Evolutionary conservation across 306 rosid genomes (phyloP).

Genomic region (Sechiopsis laciniata): DNA sequence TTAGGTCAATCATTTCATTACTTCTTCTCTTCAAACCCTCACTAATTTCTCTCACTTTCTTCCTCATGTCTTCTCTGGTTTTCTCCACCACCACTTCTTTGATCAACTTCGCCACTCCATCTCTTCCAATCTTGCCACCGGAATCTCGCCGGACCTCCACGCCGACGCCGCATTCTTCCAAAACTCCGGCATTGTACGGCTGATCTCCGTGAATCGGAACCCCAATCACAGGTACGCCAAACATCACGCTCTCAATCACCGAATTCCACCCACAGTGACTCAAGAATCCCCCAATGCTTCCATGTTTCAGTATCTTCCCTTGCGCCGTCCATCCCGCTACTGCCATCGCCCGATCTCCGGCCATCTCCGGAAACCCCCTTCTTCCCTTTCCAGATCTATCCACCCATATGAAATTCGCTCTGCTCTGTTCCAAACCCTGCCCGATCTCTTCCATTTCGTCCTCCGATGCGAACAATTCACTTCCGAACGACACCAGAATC

Average conservation of each 20-base stretch:
- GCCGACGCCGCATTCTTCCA: constrained; percentile 22
- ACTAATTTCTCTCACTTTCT: constrained; percentile 7
- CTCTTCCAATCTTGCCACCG: neutral
- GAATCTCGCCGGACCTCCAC: constrained; percentile 20
- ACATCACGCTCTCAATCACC: constrained; percentile 26
- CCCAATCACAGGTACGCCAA: constrained; percentile 27
- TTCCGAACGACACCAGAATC: constrained; percentile 29
- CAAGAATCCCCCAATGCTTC: constrained; percentile 27
- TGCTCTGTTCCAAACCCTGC: constrained; percentile 22
- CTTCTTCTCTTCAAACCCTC: neutral
- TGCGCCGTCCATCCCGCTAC: constrained; percentile 30
- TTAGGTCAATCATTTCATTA: constrained; percentile 19
- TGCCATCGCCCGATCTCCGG: constrained; percentile 18
- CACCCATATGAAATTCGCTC: constrained; percentile 26
- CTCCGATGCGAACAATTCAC: constrained; percentile 22
- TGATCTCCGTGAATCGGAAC: constrained; percentile 26
- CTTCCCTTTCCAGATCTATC: constrained; percentile 11
- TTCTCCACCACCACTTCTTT: constrained; percentile 20
- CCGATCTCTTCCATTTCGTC: constrained; percentile 27
- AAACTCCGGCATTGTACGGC: constrained; percentile 21
- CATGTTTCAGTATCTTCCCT: constrained; percentile 19
- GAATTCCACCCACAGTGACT: constrained; percentile 39
- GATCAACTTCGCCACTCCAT: constrained; percentile 16
- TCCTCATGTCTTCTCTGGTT: constrained; percentile 7
- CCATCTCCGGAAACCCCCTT: constrained; percentile 18